Percentiles rank a stretch among this genome's conserved stretches.
phyloP scores from a whole-genome alignment of 106 monocot species.

The Dendrobium nobile region DNA sequence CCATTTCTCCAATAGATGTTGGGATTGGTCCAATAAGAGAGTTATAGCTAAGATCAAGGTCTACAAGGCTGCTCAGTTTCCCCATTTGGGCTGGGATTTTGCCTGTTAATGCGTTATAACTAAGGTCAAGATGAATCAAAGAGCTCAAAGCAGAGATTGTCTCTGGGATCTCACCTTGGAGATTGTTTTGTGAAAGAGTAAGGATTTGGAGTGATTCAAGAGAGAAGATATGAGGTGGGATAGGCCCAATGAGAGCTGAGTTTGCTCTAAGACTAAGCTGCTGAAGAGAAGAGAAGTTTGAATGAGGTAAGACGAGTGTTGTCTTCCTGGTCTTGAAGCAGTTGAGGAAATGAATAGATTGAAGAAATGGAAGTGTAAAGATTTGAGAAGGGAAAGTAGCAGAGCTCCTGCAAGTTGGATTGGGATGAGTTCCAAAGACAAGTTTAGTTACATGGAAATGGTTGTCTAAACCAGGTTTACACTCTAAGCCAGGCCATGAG shows the following conservation, averaged over 20 bases:
- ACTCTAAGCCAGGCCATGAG: slow-evolving; percentile 75
- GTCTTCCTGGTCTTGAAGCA: slow-evolving; percentile 67
- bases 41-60: slow-evolving; percentile 84
- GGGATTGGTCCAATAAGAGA: slow-evolving; percentile 64
- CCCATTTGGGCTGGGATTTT: slow-evolving; percentile 39
- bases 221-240: slow-evolving; percentile 43
- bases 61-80: slow-evolving; percentile 30
- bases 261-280: slow-evolving; percentile 79
- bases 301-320: slow-evolving; percentile 3
- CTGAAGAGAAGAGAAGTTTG: slow-evolving; percentile 30
- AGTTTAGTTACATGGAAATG: slow-evolving; percentile 67
- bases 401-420: slow-evolving; percentile 52
- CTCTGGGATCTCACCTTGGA: slow-evolving; percentile 49
- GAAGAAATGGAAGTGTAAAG: slow-evolving; percentile 60
- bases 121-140: slow-evolving; percentile 69
- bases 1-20: slow-evolving; percentile 41
- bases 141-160: slow-evolving; percentile 30
- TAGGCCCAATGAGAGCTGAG: slow-evolving; percentile 46
- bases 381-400: slow-evolving; percentile 63
- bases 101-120: slow-evolving; percentile 72
- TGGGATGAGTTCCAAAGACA: slow-evolving; percentile 52
- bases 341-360: slow-evolving; percentile 68
- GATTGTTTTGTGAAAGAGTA: slow-evolving; percentile 67
- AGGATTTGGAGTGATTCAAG: slow-evolving; percentile 62
- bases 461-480: slow-evolving; percentile 36